phyloP scores from a whole-genome alignment of 2,329 filamentous ascomycete species.

The Ophiostoma fasciatum region DNA sequence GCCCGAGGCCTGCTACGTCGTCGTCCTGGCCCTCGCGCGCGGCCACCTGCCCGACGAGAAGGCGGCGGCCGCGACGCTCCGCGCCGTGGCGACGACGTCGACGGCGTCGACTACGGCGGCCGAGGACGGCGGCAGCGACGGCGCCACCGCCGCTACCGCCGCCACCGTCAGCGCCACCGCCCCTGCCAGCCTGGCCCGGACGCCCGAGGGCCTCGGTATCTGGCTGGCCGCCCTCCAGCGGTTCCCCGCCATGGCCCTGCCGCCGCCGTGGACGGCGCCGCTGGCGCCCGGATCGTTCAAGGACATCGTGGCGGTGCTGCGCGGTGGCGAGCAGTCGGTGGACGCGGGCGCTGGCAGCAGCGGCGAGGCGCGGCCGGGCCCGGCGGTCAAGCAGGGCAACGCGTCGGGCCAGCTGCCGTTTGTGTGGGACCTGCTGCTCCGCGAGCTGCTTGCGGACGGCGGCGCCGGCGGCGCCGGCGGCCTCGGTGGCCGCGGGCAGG shows the following conservation, averaged over 20 bases:
- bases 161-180: too few species aligned
- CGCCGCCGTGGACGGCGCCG: conserved; percentile 68
- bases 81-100: conserved; percentile 46
- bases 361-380: conserved; percentile 43
- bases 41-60: conserved; percentile 41
- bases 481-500: not conserved
- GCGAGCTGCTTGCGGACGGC: conserved; percentile 16
- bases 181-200: conserved; percentile 57
- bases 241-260: conserved; percentile 50
- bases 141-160: too few species aligned
- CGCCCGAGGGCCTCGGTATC: conserved; percentile 76
- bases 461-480: not conserved
- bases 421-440: conserved; percentile 72
- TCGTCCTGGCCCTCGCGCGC: conserved; percentile 52
- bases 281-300: conserved; percentile 52
- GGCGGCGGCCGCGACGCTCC: conserved; percentile 42
- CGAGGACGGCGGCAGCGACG: conserved; percentile 18
- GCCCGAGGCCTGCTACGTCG: conserved; percentile 71
- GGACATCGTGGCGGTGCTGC: conserved; percentile 61
- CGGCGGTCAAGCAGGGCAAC: conserved; percentile 44
- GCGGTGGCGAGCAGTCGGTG: too few species aligned
- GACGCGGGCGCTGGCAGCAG: too few species aligned
- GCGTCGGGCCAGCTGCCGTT: conserved; percentile 76
- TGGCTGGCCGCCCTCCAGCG: conserved; percentile 59
- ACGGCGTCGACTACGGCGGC: too few species aligned